Conservation (phyloP, 139 green algal genomes). For the Chlorella sp. region DNA sequence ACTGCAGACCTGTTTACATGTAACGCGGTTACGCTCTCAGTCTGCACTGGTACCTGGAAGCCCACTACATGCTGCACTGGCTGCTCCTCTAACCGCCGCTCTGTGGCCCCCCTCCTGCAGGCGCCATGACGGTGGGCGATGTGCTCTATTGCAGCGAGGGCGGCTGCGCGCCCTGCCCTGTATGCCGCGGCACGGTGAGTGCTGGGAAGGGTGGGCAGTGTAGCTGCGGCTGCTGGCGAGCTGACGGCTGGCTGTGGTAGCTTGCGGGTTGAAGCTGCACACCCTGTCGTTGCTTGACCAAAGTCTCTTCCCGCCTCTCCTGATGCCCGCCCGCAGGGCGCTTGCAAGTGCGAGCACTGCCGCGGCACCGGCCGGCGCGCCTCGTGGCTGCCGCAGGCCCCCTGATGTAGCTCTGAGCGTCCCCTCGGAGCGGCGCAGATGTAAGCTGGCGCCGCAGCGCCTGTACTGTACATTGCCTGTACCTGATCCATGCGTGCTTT, state of each 20-base stretch:
- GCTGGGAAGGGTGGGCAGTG: not conserved
- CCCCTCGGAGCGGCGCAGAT: too few species aligned
- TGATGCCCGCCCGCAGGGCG: not conserved
- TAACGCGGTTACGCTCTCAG: too few species aligned
- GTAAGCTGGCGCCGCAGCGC: too few species aligned
- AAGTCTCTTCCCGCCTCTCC: too few species aligned
- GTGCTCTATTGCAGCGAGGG: constrained; percentile 35
- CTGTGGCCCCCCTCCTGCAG: not conserved
- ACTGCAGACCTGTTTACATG: too few species aligned
- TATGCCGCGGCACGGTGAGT: constrained; percentile 36
- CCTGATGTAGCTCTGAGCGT: too few species aligned
- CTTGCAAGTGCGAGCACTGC: constrained; percentile 35
- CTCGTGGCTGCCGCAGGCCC: not conserved
- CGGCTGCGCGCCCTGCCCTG: constrained; percentile 40
- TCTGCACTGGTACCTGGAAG: too few species aligned
- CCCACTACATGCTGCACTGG: not conserved
- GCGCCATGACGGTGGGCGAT: constrained; percentile 41
- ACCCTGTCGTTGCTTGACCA: too few species aligned
- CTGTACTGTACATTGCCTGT: not conserved
- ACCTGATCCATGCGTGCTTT: not conserved
- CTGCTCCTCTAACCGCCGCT: not conserved
- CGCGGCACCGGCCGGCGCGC: constrained; percentile 38
- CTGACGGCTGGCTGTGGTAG: too few species aligned
- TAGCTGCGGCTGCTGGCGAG: too few species aligned
- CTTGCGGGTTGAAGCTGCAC: too few species aligned